Evolutionary conservation across 345 rosid genomes (phyloP).

Genomic region (Nasturtium officinale): DNA sequence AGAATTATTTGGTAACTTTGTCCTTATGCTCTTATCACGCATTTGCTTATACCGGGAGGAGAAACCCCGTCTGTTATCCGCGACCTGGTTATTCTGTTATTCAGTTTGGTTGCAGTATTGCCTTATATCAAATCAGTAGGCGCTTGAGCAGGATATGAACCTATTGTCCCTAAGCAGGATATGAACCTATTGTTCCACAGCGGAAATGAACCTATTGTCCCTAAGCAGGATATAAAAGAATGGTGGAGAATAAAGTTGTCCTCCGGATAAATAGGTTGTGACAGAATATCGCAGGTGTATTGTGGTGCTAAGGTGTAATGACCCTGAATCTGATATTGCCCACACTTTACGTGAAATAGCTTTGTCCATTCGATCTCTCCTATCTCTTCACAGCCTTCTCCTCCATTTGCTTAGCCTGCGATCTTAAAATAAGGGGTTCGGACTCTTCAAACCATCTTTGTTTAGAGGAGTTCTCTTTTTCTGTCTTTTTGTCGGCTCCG

Average conservation of each 20-base stretch:
- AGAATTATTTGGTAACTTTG: not conserved
- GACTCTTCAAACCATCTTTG: conserved; percentile 2
- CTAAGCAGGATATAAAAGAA: conserved; percentile 14
- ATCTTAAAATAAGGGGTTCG: not conserved
- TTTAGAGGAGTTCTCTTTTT: conserved; percentile 23
- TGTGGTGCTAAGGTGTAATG: conserved; percentile 24
- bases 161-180: not conserved
- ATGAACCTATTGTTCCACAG: not conserved
- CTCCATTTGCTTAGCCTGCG: conserved; percentile 16
- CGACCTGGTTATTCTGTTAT: not conserved
- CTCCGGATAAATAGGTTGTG: conserved; percentile 7
- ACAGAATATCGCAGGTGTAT: conserved; percentile 30
- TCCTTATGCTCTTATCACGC: not conserved
- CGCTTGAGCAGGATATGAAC: not conserved
- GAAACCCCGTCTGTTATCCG: not conserved
- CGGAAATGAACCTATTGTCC: not conserved
- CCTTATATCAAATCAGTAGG: not conserved
- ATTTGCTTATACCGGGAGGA: not conserved
- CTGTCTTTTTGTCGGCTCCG: conserved; percentile 10
- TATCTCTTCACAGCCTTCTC: conserved; percentile 9
- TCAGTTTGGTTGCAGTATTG: not conserved
- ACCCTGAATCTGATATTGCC: not conserved
- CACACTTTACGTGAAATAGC: conserved; percentile 32
- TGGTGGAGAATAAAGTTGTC: conserved; percentile 20
- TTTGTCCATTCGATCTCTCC: conserved; percentile 3